Conservation (phyloP, 1,139 yeast genomes). For the Yamadazyma songkhlaensis region DNA sequence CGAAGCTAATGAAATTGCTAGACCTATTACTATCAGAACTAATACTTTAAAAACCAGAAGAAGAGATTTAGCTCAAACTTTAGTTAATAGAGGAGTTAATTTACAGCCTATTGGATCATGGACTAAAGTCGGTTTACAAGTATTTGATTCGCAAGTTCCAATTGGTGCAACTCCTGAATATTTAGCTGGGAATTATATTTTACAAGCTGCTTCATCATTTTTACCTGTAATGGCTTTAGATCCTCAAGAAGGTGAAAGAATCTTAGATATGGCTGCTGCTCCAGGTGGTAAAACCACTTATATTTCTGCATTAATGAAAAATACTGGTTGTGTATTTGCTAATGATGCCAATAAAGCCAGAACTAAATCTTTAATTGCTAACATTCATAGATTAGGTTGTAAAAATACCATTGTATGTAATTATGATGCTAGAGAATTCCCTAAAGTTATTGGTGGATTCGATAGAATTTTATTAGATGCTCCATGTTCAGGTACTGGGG, state of each 20-base stretch:
- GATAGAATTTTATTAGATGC: conserved; percentile 95
- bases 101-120: conserved; percentile 95
- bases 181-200: conserved; percentile 93
- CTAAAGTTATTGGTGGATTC: conserved; percentile 97
- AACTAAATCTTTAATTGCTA: conserved; percentile 94
- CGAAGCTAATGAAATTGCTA: conserved; percentile 95
- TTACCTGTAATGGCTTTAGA: conserved; percentile 96
- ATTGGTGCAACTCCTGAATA: conserved; percentile 99
- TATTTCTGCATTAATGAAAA: conserved; percentile 94
- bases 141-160: conserved; percentile 97
- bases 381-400: conserved; percentile 95
- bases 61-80: conserved; percentile 91
- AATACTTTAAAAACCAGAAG: conserved; percentile 93
- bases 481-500: conserved; percentile 99
- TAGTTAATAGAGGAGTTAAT: conserved; percentile 95
- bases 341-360: conserved; percentile 96
- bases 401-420: conserved; percentile 95
- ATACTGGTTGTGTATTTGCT: conserved; percentile 96
- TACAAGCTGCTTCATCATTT: conserved; percentile 98
- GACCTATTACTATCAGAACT: conserved; percentile 96
- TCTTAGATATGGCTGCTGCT: conserved; percentile 98
- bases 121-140: conserved; percentile 97
- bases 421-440: conserved; percentile 98
- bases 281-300: conserved; percentile 99
- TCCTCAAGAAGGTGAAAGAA: conserved; percentile 93